Evolutionary conservation across 257 asterid species (phyloP), one percentile per base, ranked within the genome.

Genomic region (Plantago major): DNA sequence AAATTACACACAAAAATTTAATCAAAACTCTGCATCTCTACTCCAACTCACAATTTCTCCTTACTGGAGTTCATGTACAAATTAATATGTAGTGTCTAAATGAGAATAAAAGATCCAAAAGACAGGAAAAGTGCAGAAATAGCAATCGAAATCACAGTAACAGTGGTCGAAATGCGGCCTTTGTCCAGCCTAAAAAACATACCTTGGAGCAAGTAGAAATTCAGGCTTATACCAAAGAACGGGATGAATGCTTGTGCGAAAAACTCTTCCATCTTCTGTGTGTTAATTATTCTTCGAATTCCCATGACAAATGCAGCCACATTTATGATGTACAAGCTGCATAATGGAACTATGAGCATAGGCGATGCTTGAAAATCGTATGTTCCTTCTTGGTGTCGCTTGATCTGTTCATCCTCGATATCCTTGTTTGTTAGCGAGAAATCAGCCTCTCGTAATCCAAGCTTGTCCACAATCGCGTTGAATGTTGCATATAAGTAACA

Each of bases 381-480:
- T 3, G 78, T 60, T 13, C 88, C 94, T 65, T 33, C 37, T 67
- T 71, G 64, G 64, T 72, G 74, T 2, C 65, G 75, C 64, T 56
- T 68, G 18, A 46, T 15, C 62, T 73, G 79, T 33, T 76, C 83
- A 12, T 78, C 78, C 22, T 82, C 89, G 0, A 55, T 70, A 6
- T 33, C 88, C 56, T 87, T 87, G 63, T 70, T 78, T 18, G 95
- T 87, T n/a, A 84, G 83, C 9, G 62, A 19, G 67, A 87, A 87
- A 48, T 66, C 71, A 42, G 93, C 86, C 65, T 82, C 68, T 22
- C 55, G 68, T 8, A 70, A 26, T 3, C 88, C 93, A 15, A 75
- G 1, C 4, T 28, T 63, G 60, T 76, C 81, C 66, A 69, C 1
- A 17, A 75, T 10, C 7, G 83, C 86, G 40, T 80, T 73, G 15